Base-by-base conservation (phyloP, 805 yeast genomes). In the Candida succiphila region DNA sequence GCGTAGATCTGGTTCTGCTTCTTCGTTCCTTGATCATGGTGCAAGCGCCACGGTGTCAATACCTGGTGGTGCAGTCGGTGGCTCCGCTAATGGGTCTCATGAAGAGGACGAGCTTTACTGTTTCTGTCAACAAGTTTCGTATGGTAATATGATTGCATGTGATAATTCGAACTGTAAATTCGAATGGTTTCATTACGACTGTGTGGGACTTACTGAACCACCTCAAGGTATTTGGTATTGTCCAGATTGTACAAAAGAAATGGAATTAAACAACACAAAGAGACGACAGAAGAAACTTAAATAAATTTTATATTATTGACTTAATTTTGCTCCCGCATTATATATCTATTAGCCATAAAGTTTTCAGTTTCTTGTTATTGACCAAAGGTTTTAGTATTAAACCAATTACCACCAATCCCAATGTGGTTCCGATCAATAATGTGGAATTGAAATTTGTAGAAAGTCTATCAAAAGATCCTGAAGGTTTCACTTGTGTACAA, bases 171-270 rank as follows among this genome's bases (percentile, higher is more conserved):
- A 68, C 45, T 73, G 79, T 56, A 64, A 69, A 41, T 71, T 58
- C 42, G 78, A 73, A 46, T 73, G 79, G 79, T 73, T 73, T 49
- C 79, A 73, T 49, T 73, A 75, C 65, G 64, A 65, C 36, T 73
- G 98, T 65, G 97, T 92, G 28, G 96, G 96, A 1, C 67, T 92
- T 41, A 84, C 80, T 23, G 88, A 84, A 38, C 96, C 95, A 8
- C 98, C 98, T 4, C 75, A 77, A 48, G 97, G 96, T 13, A 80
- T 82, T 31, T 92, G 98, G 98, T 89, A 78, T 54, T 92, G 98
- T 63, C 89, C 96, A 0, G 89, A 83, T 40, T 88, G 97, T 65
- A 56, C 61, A 15, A 58, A 54, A 34, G 50, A 51, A 26, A 37
- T 51, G 45, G 49, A 46, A 29, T 35, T 45, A 18, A 49, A 39